Base-by-base conservation (phyloP, 305 asterid species). In the Fraxinus latifolia region DNA sequence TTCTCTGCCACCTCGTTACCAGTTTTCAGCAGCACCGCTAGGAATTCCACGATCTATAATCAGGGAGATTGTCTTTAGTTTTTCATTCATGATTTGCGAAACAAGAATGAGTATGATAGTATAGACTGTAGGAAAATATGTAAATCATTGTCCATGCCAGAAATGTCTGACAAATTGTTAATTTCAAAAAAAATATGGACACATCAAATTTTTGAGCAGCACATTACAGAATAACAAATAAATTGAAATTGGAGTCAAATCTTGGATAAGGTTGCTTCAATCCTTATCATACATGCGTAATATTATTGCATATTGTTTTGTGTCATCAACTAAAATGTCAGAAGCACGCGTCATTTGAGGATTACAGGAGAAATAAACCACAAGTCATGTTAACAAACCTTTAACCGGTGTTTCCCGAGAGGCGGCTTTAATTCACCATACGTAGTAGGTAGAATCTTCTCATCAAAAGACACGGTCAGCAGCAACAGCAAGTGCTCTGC, bases 341-440 rank as follows among this genome's bases (percentile, higher is more conserved):
- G 33, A 27, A 25, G 74, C 74, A 67, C 37, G 0, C 19, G 58
- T 31, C 79, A 58, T 74, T 72, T 73, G 5, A 34, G 76, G 27
- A 37, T 58, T 77, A 74, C 60, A 77, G 71, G n/a, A 76, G 5
- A 76, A 70, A 58, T 21, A 27, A 77, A 79, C 71, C 62, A 77
- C 67, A 44, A 68, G 31, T 9, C 60, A 76, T 36, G 33, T 62
- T 62, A 62, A 81, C 88, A 55, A 81, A 91, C 99, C 99, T 93
- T 94, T 84, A 96, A 87, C 14, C 98, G 98, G 86, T 94, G 94
- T 83, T 91, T 92, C 82, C 99, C 98, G 60, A 96, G 98, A 85
- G 99, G 99, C 33, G 98, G 98, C 88, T 87, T 91, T 85, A 96
- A 80, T 90, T 94, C 95, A 79, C 99, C 99, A 88, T 92, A 96